Conservation (phyloP, 768 basidiomycete genomes). For the button mushroom (Agaricus bisporus) region DNA sequence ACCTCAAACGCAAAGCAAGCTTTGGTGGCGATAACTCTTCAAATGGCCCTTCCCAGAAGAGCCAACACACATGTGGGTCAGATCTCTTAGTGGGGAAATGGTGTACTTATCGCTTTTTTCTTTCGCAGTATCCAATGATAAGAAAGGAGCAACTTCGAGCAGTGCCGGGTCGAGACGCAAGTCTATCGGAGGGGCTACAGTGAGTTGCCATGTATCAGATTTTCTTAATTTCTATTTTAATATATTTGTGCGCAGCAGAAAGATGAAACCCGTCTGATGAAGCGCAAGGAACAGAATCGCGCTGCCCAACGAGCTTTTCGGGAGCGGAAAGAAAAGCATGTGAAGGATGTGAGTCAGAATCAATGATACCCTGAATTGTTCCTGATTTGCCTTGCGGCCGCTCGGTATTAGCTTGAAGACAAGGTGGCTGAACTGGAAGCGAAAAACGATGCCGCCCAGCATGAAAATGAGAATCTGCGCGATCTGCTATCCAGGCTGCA, state of each 20-base stretch:
- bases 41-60: conserved; percentile 60
- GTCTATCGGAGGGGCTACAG: conserved; percentile 23
- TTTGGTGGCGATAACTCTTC: conserved; percentile 46
- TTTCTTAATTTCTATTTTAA: not conserved
- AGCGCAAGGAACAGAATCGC: conserved; percentile 96
- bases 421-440: conserved; percentile 83
- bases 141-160: conserved; percentile 17
- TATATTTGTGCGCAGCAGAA: conserved; percentile 26
- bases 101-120: not conserved
- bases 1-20: conserved; percentile 75
- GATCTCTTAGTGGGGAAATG: not conserved
- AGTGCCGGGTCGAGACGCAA: conserved; percentile 27
- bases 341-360: conserved; percentile 75
- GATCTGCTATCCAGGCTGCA: conserved; percentile 82
- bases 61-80: conserved; percentile 53
- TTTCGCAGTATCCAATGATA: conserved; percentile 19
- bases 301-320: conserved; percentile 97
- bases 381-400: conserved; percentile 2
- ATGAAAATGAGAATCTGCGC: conserved; percentile 87
- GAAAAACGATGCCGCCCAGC: conserved; percentile 62
- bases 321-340: conserved; percentile 95
- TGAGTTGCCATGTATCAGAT: conserved; percentile 13
- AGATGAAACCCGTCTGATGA: conserved; percentile 72
- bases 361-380: conserved; percentile 3
- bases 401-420: conserved; percentile 69